phyloP scores from a whole-genome alignment of 2,329 filamentous ascomycete genomes.

The Cercospora beticola region DNA sequence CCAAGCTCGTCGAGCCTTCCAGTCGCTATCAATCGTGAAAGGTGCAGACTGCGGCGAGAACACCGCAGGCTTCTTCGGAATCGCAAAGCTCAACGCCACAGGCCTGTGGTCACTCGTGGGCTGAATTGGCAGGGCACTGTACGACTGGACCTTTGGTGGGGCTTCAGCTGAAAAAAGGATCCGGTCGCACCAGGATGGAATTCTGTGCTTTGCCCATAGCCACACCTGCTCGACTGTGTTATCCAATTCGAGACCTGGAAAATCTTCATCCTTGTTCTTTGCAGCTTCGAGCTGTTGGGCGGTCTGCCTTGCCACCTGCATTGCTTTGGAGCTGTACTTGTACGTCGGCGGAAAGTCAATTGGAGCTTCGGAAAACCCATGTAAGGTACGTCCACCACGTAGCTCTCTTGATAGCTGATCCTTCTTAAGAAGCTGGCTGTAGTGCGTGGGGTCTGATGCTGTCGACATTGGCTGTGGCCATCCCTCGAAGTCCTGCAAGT shows the following conservation, averaged over 20 bases:
- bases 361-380: conserved; percentile 72
- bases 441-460: conserved; percentile 59
- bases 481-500: conserved; percentile 53
- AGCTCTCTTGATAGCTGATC: conserved; percentile 81
- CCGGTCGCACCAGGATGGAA: conserved; percentile 91
- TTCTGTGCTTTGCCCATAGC: conserved; percentile 74
- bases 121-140: conserved; percentile 74
- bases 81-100: conserved; percentile 68
- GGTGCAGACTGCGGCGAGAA: conserved; percentile 12
- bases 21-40: conserved; percentile 44
- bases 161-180: conserved; percentile 65
- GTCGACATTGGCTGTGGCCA: conserved; percentile 63
- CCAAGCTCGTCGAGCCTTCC: conserved; percentile 53
- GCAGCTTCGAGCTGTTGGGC: conserved; percentile 23
- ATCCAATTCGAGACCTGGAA: conserved; percentile 19
- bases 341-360: conserved; percentile 89
- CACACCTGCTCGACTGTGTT: conserved; percentile 27
- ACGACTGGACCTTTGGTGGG: conserved; percentile 54
- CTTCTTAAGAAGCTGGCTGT: conserved; percentile 62
- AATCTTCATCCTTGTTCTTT: conserved; percentile 21
- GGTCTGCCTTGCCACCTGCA: conserved; percentile 32
- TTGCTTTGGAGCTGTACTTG: conserved; percentile 66
- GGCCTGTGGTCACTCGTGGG: conserved; percentile 84
- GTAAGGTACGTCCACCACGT: conserved; percentile 66
- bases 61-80: conserved; percentile 53